Base-by-base conservation (phyloP, 2,329 filamentous ascomycete species). In the Paecilomyces variotii region DNA sequence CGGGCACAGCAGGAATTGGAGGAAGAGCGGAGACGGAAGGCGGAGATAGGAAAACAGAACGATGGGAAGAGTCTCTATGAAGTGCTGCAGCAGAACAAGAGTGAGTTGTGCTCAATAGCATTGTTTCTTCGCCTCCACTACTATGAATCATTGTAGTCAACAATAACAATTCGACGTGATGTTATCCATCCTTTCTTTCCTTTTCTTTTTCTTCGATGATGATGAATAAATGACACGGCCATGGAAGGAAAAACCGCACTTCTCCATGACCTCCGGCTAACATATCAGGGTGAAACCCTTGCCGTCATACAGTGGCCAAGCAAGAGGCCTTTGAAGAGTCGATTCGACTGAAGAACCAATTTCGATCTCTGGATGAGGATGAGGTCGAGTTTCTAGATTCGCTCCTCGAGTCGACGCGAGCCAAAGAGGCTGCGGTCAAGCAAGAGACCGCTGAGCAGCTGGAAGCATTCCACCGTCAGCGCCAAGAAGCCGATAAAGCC, bases 361-460 rank as follows among this genome's bases (percentile, higher is more conserved):
- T 81, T 61, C 78, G 79, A 51, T 70, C 78, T 19, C 72, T 81
- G 24, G 79, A 80, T 60, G 79, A 80, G 60, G 79, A 80, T 59
- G 79, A 81, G 62, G 71, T 80, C 53, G 79, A 80, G 2, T 81
- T 80, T 60, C 68, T 81, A 2, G 79, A 86, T 60, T 82, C 81
- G 0, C 75, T 87, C 1, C 73, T 83, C 34, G 82, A 85, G 63
- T 80, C 79, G 5, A 82, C 80, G 27, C 76, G 83, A 27, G 79
- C 78, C 25, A 77, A 84, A 66, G 84, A 87, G 64, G 79, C 75
- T 1, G 80, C 78, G 3, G 76, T 86, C 52, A 81, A 78, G 64
- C 82, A 79, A 63, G 82, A 87, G 63, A 87, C 83, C 0, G 73
- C 75, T 4, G 82, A 85, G 62, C 81, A 84, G 65, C 71, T 87